These are phyloP conservation scores for Plantago lanceolata DNA, from an alignment of 305 asterid species.

Conservation along the genomic window DNA sequence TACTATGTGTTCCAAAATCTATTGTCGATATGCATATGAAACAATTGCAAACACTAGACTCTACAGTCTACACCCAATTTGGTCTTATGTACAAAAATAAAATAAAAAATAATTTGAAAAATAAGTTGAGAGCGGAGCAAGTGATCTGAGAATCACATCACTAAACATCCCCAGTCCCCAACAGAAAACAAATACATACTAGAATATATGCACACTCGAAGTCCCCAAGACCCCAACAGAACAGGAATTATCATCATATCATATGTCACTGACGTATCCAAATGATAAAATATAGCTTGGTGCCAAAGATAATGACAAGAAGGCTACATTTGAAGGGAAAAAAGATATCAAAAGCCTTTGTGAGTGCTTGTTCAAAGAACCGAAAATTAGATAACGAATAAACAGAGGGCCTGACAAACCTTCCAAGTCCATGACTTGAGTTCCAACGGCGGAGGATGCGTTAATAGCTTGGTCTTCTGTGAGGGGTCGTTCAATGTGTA, in stretches of 20 bases:
- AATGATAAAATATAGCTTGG: too few relatives aligned
- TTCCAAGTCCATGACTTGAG: conserved; percentile 59
- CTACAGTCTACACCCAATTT: background rate
- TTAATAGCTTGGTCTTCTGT: conserved; percentile 31
- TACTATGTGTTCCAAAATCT: too few relatives aligned
- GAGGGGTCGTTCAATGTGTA: conserved; percentile 50
- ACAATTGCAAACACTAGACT: background rate
- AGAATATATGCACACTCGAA: background rate
- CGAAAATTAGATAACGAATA: background rate
- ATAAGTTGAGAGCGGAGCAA: background rate
- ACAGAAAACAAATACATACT: background rate
- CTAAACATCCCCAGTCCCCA: background rate
- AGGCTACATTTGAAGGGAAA: too few relatives aligned
- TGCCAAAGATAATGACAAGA: too few relatives aligned
- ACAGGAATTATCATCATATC: too few relatives aligned
- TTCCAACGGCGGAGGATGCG: conserved; percentile 42
- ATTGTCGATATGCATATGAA: background rate
- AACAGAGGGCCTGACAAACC: conserved; percentile 33
- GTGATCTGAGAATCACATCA: background rate
- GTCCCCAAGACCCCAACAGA: background rate
- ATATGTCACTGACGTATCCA: too few relatives aligned
- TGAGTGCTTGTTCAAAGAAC: too few relatives aligned
- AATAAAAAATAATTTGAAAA: background rate
- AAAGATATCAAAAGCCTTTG: too few relatives aligned
- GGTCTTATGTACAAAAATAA: background rate